These are phyloP conservation scores for Plasmodium vivax DNA, from an alignment of 169 alveolate species.

Conservation along the genomic window DNA sequence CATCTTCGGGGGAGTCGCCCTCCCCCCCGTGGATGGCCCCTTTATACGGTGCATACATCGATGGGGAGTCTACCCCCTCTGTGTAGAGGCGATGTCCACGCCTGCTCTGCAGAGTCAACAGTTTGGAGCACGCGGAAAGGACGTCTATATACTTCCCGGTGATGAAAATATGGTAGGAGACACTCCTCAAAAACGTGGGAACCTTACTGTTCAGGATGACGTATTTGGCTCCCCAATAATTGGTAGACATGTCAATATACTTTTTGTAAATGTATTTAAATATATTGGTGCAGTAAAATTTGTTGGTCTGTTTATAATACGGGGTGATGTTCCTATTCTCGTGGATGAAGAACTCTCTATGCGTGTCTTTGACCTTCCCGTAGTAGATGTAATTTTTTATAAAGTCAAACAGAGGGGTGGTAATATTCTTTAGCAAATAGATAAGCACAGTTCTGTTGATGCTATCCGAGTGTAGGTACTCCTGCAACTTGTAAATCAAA, in stretches of 20 bases:
- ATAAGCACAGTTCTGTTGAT: constrained; percentile 47
- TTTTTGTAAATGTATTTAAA: constrained; percentile 61
- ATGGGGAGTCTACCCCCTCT: neutral
- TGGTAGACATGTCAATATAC: constrained; percentile 65
- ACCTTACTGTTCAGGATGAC: constrained; percentile 38
- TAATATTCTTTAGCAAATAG: constrained; percentile 60
- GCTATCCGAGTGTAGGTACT: constrained; percentile 58
- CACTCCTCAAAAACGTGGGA: constrained; percentile 34
- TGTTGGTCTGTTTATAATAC: constrained; percentile 60
- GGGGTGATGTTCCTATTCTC: constrained; percentile 73
- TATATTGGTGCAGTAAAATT: constrained; percentile 45
- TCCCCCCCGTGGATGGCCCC: neutral
- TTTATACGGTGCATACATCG: neutral
- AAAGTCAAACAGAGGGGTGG: constrained; percentile 69
- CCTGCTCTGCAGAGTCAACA: constrained; percentile 4
- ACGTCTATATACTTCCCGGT: constrained; percentile 72
- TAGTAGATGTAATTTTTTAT: constrained; percentile 64
- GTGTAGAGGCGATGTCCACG: neutral
- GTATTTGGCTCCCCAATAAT: constrained; percentile 75
- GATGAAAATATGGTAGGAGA: constrained; percentile 45
- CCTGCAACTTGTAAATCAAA: constrained; percentile 62
- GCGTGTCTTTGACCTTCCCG: constrained; percentile 62
- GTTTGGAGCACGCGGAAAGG: constrained; percentile 47
- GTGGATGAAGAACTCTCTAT: constrained; percentile 69
- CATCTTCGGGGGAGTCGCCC: neutral